These are phyloP conservation scores for Sclerotinia nivalis DNA, from an alignment of 2,329 filamentous ascomycete genomes.

Conservation along the genomic window DNA sequence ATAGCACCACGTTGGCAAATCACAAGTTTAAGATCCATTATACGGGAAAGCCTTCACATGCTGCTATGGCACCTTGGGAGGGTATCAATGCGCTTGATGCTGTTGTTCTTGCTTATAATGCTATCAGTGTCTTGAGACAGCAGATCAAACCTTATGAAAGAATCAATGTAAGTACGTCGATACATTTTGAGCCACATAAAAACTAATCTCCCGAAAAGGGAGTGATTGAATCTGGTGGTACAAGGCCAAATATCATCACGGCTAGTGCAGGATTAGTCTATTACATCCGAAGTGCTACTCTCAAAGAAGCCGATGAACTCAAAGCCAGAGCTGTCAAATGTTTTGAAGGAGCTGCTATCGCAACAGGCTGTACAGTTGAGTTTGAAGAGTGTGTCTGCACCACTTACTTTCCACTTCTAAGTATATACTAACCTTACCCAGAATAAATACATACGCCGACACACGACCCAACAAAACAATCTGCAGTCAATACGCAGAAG, in stretches of 20 bases:
- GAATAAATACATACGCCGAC: conserved; percentile 33
- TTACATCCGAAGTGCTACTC: conserved; percentile 29
- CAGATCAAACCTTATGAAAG: conserved; percentile 36
- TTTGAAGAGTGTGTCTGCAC: conserved; percentile 39
- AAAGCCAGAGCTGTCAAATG: conserved; percentile 31
- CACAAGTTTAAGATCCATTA: conserved; percentile 33
- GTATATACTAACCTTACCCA: neutral
- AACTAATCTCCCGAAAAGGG: conserved; percentile 8
- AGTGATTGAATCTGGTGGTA: conserved; percentile 38
- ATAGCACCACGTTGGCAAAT: conserved; percentile 27
- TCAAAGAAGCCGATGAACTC: conserved; percentile 28
- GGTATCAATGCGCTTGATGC: conserved; percentile 47
- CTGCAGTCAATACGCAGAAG: conserved; percentile 29
- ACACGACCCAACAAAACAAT: conserved; percentile 29
- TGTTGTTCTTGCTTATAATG: conserved; percentile 42
- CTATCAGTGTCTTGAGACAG: conserved; percentile 40
- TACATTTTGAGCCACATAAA: neutral
- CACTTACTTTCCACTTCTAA: neutral
- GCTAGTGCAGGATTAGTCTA: conserved; percentile 29
- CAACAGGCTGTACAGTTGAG: conserved; percentile 34
- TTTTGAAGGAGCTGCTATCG: conserved; percentile 35
- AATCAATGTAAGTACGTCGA: conserved; percentile 46
- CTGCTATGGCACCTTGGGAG: conserved; percentile 44
- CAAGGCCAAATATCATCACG: conserved; percentile 45
- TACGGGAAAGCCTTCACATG: conserved; percentile 42